Percentiles rank a stretch among this genome's conserved stretches.
Conservation (phyloP, 176 grass and related monocot species). For the Oryza longistaminata region DNA sequence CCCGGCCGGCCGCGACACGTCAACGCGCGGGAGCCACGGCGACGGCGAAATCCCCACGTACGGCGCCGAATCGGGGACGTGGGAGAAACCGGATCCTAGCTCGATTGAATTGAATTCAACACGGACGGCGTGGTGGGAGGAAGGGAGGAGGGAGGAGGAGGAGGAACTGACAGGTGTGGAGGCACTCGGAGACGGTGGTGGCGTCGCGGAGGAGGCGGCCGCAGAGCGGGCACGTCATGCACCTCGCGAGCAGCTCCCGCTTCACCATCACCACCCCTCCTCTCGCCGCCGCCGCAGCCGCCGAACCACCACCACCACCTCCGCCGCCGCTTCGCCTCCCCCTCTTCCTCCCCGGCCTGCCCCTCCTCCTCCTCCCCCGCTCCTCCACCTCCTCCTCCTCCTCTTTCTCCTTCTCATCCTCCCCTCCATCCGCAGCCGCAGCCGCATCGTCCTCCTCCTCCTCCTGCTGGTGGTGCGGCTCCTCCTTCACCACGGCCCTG, state of each 20-base stretch:
- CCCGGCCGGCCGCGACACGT: neutral
- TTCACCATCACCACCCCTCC: constrained; percentile 56
- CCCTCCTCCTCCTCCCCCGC: neutral
- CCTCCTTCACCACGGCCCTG: too few species aligned
- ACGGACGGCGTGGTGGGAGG: neutral
- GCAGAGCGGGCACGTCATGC: constrained; percentile 80
- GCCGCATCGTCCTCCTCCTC: neutral
- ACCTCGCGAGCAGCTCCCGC: constrained; percentile 46
- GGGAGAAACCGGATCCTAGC: neutral
- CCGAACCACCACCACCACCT: too few species aligned
- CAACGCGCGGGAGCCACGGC: neutral
- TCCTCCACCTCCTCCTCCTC: neutral
- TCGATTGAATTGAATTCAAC: neutral
- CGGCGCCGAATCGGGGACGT: constrained; percentile 18
- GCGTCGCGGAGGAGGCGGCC: constrained; percentile 72
- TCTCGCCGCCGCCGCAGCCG: neutral
- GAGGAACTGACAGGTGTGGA: constrained; percentile 65
- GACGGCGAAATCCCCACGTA: constrained; percentile 10
- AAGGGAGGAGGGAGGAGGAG: neutral
- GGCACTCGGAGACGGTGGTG: constrained; percentile 85
- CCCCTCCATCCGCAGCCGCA: too few species aligned
- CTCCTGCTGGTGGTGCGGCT: neutral
- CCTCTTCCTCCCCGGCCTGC: neutral
- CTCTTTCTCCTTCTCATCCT: neutral
- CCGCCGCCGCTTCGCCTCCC: neutral